These are phyloP conservation scores for Acer negundo DNA, from an alignment of 345 rosid species.

Conservation along the genomic window DNA sequence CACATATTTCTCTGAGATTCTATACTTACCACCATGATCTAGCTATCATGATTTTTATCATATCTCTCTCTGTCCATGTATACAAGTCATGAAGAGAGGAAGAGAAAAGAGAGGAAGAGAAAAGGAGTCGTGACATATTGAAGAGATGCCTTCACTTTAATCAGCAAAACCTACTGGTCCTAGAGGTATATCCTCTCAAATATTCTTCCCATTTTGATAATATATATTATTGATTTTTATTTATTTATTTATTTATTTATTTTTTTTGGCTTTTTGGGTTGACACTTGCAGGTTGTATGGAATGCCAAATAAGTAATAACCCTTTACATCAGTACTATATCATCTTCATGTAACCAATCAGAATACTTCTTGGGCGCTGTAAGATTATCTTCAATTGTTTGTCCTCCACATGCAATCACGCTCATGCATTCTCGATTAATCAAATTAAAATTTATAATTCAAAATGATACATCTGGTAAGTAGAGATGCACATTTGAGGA, in stretches of 20 bases:
- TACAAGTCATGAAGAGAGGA: constrained; percentile 5
- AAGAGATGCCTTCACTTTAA: constrained; percentile 34
- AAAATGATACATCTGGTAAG: no score
- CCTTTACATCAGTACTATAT: background rate
- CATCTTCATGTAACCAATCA: constrained; percentile 8
- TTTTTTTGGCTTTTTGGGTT: background rate
- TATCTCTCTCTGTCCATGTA: background rate
- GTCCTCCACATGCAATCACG: no score
- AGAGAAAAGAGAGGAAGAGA: background rate
- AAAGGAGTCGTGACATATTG: background rate
- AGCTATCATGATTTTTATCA: background rate
- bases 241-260: background rate
- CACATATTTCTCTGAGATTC: constrained; percentile 25
- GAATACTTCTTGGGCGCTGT: background rate
- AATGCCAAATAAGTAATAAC: constrained; percentile 3
- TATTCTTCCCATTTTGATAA: constrained; percentile 32
- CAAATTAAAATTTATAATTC: no score
- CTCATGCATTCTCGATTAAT: no score
- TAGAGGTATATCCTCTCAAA: constrained; percentile 42
- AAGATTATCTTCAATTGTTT: no score
- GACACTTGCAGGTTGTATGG: background rate
- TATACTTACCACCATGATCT: constrained; percentile 16
- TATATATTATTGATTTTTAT: constrained; percentile 9
- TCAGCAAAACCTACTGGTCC: constrained; percentile 22
- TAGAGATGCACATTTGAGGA: no score